These are phyloP conservation scores for Chenopodium formosanum DNA, from an alignment of 148 eudicot species.

Conservation along the genomic window DNA sequence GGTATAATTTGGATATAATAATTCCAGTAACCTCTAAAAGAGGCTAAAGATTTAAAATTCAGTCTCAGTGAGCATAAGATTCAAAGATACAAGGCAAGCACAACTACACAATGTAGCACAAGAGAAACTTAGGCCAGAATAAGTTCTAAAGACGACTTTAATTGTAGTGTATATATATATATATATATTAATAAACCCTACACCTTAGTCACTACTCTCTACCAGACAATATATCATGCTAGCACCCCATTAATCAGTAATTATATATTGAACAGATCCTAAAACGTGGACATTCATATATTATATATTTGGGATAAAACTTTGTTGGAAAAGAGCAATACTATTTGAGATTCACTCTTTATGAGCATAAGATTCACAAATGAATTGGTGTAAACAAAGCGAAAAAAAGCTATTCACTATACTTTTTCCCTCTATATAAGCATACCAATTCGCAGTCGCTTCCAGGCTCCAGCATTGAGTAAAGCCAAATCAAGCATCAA, in stretches of 20 bases:
- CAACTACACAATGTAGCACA: neutral
- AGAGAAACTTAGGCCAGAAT: slow-evolving; percentile 1
- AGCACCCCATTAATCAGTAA: neutral
- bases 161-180: neutral
- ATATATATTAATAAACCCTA: neutral
- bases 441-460: slow-evolving; percentile 1
- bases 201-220: neutral
- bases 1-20: neutral
- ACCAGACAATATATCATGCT: slow-evolving; percentile 8
- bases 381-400: neutral
- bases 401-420: slow-evolving; percentile 5
- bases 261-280: neutral
- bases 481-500: slow-evolving; percentile 5
- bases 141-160: neutral
- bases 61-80: slow-evolving; percentile 19
- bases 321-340: neutral
- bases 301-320: neutral
- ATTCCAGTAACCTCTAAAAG: neutral
- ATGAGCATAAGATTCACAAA: neutral
- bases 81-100: slow-evolving; percentile 15
- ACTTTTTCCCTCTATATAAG: slow-evolving; percentile 19
- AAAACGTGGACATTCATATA: slow-evolving; percentile 3
- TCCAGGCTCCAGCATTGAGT: neutral
- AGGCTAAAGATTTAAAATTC: neutral
- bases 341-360: neutral